Evolutionary conservation across 768 basidiomycete species (phyloP).

Genomic region (Neoboletus magnificus): DNA sequence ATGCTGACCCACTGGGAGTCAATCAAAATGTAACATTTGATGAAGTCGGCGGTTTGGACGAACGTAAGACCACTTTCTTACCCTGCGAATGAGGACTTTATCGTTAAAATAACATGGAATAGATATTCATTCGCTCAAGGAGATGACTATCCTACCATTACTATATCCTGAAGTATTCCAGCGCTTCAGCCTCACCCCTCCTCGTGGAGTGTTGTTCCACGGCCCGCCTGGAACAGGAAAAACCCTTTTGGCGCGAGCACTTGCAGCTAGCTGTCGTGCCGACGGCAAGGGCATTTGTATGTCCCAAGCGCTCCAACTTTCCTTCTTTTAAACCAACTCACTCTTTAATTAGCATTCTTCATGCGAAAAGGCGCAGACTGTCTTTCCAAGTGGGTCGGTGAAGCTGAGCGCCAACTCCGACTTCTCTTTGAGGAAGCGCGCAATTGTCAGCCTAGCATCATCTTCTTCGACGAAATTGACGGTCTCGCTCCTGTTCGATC

Average conservation of each 20-base stretch:
- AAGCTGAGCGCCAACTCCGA: conserved; percentile 94
- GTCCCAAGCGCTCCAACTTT: conserved; percentile 29
- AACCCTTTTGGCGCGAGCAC: conserved; percentile 88
- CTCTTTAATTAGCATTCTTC: conserved; percentile 73
- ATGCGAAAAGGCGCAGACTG: conserved; percentile 99
- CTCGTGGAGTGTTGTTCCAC: conserved; percentile 94
- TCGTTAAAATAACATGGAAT: conserved; percentile 3
- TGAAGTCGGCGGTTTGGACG: conserved; percentile 93
- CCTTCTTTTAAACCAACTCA: neutral
- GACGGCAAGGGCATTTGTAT: conserved; percentile 85
- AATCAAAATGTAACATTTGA: conserved; percentile 94
- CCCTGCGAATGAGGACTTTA: neutral
- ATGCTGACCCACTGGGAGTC: conserved; percentile 93
- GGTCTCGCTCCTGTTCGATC: conserved; percentile 97
- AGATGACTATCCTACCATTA: conserved; percentile 95
- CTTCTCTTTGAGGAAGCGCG: conserved; percentile 95
- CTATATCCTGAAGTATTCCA: conserved; percentile 97
- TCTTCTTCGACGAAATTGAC: conserved; percentile 99
- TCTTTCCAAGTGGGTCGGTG: conserved; percentile 98
- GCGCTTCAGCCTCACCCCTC: conserved; percentile 89
- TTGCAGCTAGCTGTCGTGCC: conserved; percentile 88
- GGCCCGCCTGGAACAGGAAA: conserved; percentile 99
- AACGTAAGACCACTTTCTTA: conserved; percentile 53
- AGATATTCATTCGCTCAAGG: conserved; percentile 97
- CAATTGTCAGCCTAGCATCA: conserved; percentile 90